A percentile compares a stretch with the other conserved stretches of the same genome.
Conservation (phyloP, 1,284 basidiomycete species). For the Fomitopsis palustris region DNA sequence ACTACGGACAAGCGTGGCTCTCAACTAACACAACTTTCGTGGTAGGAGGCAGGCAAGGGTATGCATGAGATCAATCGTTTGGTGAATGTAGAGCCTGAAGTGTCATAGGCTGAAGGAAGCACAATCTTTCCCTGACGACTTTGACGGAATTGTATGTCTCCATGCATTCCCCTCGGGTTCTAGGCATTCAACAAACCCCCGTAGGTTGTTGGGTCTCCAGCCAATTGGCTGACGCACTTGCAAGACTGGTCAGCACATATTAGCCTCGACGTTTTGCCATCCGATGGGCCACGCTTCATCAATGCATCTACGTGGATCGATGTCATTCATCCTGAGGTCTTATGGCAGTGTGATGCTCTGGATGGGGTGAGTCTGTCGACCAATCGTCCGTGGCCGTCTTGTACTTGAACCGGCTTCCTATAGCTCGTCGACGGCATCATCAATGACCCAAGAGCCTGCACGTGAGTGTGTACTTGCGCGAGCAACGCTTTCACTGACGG, state of each 20-base stretch:
- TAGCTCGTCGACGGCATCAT: slow-evolving; percentile 31
- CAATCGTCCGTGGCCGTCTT: background rate
- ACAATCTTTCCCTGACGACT: slow-evolving; percentile 27
- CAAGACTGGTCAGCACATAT: slow-evolving; percentile 22
- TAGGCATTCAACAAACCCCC: background rate
- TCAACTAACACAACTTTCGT: background rate
- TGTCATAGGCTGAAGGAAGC: slow-evolving; percentile 21
- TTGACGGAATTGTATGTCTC: slow-evolving; percentile 25
- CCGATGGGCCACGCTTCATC: slow-evolving; percentile 19
- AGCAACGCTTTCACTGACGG: background rate
- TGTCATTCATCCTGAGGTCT: slow-evolving; percentile 24
- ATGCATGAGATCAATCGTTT: background rate
- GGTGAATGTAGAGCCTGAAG: background rate
- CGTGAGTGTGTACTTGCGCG: slow-evolving; percentile 6
- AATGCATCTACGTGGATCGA: slow-evolving; percentile 18
- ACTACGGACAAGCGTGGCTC: background rate
- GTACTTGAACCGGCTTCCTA: background rate
- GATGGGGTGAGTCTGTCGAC: slow-evolving; percentile 23
- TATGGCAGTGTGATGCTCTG: slow-evolving; percentile 28
- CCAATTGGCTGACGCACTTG: slow-evolving; percentile 24
- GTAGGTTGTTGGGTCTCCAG: slow-evolving; percentile 25
- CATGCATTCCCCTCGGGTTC: background rate
- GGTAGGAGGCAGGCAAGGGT: slow-evolving; percentile 26
- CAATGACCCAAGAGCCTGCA: slow-evolving; percentile 30
- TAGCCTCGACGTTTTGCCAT: slow-evolving; percentile 18